Base-by-base conservation (phyloP, 2,329 filamentous ascomycete genomes). In the Cordyceps fumosorosea region DNA sequence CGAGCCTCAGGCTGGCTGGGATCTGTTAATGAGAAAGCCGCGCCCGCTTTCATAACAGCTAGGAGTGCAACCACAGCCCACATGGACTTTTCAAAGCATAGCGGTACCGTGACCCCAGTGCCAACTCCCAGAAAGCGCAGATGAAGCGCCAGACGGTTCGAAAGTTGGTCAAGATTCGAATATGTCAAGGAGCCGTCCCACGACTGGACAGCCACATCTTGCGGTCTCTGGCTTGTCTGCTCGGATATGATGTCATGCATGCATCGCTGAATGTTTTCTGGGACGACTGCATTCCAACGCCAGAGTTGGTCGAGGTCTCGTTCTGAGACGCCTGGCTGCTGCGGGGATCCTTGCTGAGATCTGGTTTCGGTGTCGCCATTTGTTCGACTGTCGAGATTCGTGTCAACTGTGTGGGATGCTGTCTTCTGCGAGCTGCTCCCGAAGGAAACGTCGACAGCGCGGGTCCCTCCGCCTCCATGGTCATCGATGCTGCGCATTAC, bases 151-250 rank as follows among this genome's bases (percentile, higher is more conserved):
- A 82, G 71, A 1, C 67, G 66, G 32, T 74, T 75, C 1, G 80
- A 80, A 14, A 76, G 69, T 1, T 67, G 64, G 42, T 81, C 77
- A 2, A 82, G 70, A 53, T 81, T 74, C 42, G 67, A 60, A 64
- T 82, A 82, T 3, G 78, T 80, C 58, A 80, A 74, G 60, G 68
- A 67, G 40, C 80, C 80, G 63, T 82, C 80, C 79, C 79, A 82
- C 0, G 80, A 80, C 60, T 78, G 69, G n/a, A 82, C 73, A 29
- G 80, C 80, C 5, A 73, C 65, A 24, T 73, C 71, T n/a, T 73
- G 66, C 1, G 79, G 78, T 3, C 74, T 71, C 26, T 66, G 63
- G 14, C 63, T 65, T 14, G 76, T 75, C 56, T 74, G 73, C 14
- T 76, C 72, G 11, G 72, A 70, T 60, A 83, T 75, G 61, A 81